Conservation (phyloP, 1,139 yeast species). For the Candida neerlandica region DNA sequence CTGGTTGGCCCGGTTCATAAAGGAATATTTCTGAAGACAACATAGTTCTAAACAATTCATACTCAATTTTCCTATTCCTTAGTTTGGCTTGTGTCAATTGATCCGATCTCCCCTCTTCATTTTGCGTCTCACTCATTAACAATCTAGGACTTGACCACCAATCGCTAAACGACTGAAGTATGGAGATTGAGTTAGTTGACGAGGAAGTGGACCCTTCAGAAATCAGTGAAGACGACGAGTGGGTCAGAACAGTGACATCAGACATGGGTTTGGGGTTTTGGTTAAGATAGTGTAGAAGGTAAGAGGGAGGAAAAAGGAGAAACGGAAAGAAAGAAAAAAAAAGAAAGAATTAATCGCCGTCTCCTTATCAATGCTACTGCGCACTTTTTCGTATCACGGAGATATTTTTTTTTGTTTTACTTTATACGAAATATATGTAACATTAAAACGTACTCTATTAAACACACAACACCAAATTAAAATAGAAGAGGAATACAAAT, state of each 20-base stretch:
- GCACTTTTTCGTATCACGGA: background rate
- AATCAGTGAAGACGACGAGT: slow-evolving; percentile 2
- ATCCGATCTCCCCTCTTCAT: background rate
- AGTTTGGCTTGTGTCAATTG: slow-evolving; percentile 30
- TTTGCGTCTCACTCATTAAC: slow-evolving; percentile 5
- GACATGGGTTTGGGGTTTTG: background rate
- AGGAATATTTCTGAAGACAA: slow-evolving; percentile 34
- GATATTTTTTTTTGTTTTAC: background rate
- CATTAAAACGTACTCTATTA: slow-evolving; percentile 1
- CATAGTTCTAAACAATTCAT: slow-evolving; percentile 37
- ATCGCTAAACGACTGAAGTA: slow-evolving; percentile 34
- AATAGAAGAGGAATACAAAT: background rate
- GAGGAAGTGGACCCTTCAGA: background rate
- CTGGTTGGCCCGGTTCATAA: slow-evolving; percentile 19
- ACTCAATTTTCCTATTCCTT: slow-evolving; percentile 34
- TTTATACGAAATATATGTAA: background rate
- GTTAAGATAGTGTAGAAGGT: background rate
- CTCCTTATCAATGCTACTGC: background rate
- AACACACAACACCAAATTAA: background rate
- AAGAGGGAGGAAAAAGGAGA: no score
- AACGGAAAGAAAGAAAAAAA: background rate
- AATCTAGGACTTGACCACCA: slow-evolving; percentile 36
- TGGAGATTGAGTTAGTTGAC: slow-evolving; percentile 25
- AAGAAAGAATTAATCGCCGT: background rate
- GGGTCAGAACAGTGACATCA: background rate